Evolutionary conservation across 139 green algal genomes (phyloP).

Genomic region (Zygnema circumcarinatum): DNA sequence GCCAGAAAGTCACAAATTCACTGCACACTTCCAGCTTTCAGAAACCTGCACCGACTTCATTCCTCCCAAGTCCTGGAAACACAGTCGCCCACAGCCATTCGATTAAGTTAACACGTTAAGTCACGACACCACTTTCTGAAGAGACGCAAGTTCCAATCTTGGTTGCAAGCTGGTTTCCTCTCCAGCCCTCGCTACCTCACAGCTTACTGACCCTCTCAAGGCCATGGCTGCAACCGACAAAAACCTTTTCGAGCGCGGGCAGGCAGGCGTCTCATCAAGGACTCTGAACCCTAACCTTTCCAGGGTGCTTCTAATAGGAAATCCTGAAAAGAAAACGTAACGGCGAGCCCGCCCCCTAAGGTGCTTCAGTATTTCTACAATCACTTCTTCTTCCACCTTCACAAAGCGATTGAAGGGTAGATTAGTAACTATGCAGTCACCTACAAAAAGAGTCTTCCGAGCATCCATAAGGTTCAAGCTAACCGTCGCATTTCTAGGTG

Average conservation of each 20-base stretch:
- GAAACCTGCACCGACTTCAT: too few species aligned
- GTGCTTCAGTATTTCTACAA: conserved; percentile 14
- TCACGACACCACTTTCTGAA: too few species aligned
- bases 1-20: too few species aligned
- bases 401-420: conserved; percentile 28
- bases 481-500: too few species aligned
- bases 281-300: not conserved
- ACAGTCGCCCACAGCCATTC: too few species aligned
- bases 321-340: conserved; percentile 29
- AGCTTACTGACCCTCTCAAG: not conserved
- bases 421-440: conserved; percentile 36
- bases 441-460: not conserved
- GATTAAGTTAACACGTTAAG: too few species aligned
- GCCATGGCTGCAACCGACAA: not conserved
- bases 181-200: too few species aligned
- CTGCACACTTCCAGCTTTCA: too few species aligned
- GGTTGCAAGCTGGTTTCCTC: too few species aligned
- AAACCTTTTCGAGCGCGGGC: conserved; percentile 20
- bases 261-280: conserved; percentile 12
- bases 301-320: not conserved
- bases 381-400: conserved; percentile 19
- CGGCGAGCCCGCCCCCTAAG: not conserved
- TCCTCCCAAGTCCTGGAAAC: too few species aligned
- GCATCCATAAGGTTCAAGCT: not conserved
- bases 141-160: too few species aligned